Percentiles rank a stretch among this genome's conserved stretches.
Conservation (phyloP, 768 basidiomycete species). For the Botryobasidium botryosum region DNA sequence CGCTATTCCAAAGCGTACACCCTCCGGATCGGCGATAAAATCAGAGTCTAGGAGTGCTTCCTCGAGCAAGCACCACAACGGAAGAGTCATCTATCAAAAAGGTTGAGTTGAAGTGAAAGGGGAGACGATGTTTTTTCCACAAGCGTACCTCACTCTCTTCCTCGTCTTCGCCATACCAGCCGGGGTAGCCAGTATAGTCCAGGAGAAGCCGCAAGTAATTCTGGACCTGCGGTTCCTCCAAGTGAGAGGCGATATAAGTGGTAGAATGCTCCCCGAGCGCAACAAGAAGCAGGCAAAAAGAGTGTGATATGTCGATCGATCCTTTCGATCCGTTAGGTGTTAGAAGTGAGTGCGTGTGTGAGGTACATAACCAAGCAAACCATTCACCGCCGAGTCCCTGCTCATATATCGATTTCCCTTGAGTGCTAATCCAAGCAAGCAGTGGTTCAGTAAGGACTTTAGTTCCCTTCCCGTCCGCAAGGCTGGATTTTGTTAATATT, state of each 20-base stretch:
- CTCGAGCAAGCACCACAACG: slow-evolving; percentile 84
- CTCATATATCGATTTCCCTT: slow-evolving; percentile 34
- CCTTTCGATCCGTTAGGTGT: too few relatives aligned
- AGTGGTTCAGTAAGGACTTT: slow-evolving; percentile 71
- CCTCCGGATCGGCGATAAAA: slow-evolving; percentile 14
- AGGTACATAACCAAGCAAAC: slow-evolving; percentile 1
- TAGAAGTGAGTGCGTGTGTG: slow-evolving; percentile 10
- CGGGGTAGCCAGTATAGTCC: slow-evolving; percentile 54
- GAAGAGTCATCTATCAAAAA: slow-evolving; percentile 37
- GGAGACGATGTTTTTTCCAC: too few relatives aligned
- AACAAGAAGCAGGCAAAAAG: slow-evolving; percentile 62
- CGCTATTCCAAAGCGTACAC: slow-evolving; percentile 26
- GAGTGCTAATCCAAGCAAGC: slow-evolving; percentile 52
- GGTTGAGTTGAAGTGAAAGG: not conserved
- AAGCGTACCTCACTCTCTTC: slow-evolving; percentile 55
- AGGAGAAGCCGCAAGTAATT: slow-evolving; percentile 54
- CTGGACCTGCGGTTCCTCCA: slow-evolving; percentile 37
- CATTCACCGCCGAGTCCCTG: slow-evolving; percentile 23
- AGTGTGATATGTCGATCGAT: slow-evolving; percentile 46
- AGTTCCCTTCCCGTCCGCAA: slow-evolving; percentile 51
- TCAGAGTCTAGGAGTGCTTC: slow-evolving; percentile 38
- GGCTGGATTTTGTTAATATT: slow-evolving; percentile 53
- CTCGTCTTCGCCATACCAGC: slow-evolving; percentile 68
- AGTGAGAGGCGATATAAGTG: slow-evolving; percentile 51
- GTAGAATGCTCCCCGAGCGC: slow-evolving; percentile 80